Conservation (phyloP, 148 eudicot species). For the Rhododendron mucronatum region DNA sequence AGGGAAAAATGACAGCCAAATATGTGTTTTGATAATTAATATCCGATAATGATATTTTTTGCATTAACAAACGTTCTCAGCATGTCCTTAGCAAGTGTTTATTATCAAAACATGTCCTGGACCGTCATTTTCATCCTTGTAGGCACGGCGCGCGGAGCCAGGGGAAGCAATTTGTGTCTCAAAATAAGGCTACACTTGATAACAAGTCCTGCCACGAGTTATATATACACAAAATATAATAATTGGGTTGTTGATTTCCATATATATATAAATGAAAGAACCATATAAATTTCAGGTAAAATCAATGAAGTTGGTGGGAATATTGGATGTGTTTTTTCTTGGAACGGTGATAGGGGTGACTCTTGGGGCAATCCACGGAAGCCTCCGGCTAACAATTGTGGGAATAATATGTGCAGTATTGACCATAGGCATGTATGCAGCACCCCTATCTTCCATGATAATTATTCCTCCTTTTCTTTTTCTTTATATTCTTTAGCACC, state of each 20-base stretch:
- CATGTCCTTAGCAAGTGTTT: too few species aligned
- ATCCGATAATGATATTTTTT: too few species aligned
- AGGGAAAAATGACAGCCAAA: too few species aligned
- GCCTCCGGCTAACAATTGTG: constrained; percentile 8
- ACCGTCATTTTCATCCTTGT: too few species aligned
- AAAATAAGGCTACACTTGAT: too few species aligned
- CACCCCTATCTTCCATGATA: constrained; percentile 28
- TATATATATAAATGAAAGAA: not conserved
- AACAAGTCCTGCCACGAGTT: not conserved
- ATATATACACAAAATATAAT: too few species aligned
- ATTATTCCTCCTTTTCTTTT: not conserved
- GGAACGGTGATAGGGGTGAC: constrained; percentile 29
- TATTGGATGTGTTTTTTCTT: constrained; percentile 23
- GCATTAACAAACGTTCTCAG: too few species aligned
- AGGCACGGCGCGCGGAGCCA: too few species aligned
- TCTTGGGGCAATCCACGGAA: constrained; percentile 1
- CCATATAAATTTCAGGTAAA: constrained; percentile 19
- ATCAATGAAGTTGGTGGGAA: constrained; percentile 25
- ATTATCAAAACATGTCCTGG: too few species aligned
- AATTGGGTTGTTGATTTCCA: not conserved
- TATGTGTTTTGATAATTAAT: too few species aligned
- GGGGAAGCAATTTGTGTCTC: too few species aligned
- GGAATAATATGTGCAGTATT: constrained; percentile 15
- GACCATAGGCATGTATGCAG: constrained; percentile 22
- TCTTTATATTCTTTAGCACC: not conserved